Base-by-base conservation (phyloP, 2,329 filamentous ascomycete species). In the Arachnomyces sp. region DNA sequence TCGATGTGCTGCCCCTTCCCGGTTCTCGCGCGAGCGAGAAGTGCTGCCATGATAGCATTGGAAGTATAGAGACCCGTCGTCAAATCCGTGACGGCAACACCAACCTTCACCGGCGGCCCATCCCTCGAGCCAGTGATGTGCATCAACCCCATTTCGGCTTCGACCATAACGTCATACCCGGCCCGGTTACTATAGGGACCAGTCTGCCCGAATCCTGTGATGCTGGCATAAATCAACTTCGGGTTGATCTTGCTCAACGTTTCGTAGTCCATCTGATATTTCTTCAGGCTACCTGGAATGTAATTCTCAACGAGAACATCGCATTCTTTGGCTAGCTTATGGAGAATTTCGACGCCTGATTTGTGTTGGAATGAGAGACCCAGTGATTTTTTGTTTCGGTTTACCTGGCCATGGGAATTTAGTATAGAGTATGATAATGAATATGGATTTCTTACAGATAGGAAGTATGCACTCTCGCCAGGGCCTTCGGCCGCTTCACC, bases 101-200 rank as follows among this genome's bases (percentile, higher is more conserved):
- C 92, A 2, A 98, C 92, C 66, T 98, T 98, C 30, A 95, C 92
- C 0, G 92, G 92, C 2, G 88, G 83, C 0, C 90, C 88, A 53
- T 94, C 84, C 41, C 89, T 76, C 45, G 77, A 76, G 25, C 92
- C 92, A 0, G 92, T 98, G 53, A 98, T 96, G 65, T 98, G 92
- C 92, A 98, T 98, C 42, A 98, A 68, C 1, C 92, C 92, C 66
- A 98, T 89, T 60, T 96, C 92, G 44, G 92, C 92, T 68, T 98
- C 92, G 8, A 98, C 90, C 90, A 98, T 98, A 51, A 98, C 92
- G 64, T 98, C 92, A 71, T 98, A 98, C 3, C 92, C 92, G 3
- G 92, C 88, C 11, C 92, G 76, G 48, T 80, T 77, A 4, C 82
- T 79, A 63, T 94, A 94, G 0, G 92, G 92, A 0, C 92, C 92